Conservation (phyloP, 176 grass and related monocot species). For the Chloris gayana region DNA sequence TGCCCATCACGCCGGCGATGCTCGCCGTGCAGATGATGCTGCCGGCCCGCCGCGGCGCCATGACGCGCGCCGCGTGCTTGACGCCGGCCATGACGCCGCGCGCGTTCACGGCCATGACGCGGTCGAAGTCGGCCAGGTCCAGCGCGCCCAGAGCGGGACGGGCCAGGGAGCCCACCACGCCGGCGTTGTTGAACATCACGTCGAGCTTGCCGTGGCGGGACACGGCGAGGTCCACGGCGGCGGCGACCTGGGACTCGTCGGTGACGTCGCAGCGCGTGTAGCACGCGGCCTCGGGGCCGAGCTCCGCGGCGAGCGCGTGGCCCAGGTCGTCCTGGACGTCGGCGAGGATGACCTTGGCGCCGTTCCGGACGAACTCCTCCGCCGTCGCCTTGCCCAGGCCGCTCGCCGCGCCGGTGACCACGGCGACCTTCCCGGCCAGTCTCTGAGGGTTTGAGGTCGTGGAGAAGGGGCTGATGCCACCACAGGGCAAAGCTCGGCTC, state of each 20-base stretch:
- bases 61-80: constrained; percentile 75
- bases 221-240: constrained; percentile 30
- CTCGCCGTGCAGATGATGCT: constrained; percentile 74
- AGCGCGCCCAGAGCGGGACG: neutral
- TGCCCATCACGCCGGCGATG: constrained; percentile 24
- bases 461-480: neutral
- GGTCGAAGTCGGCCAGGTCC: constrained; percentile 65
- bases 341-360: neutral
- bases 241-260: constrained; percentile 45
- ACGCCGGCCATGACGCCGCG: constrained; percentile 53
- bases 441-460: neutral
- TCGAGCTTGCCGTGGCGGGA: constrained; percentile 34
- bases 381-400: neutral
- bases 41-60: constrained; percentile 43
- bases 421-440: neutral
- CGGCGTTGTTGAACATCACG: constrained; percentile 52
- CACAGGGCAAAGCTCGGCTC: neutral
- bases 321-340: constrained; percentile 48
- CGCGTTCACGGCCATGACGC: constrained; percentile 51
- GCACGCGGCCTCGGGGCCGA: constrained; percentile 5
- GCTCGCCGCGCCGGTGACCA: neutral
- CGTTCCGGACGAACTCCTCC: neutral
- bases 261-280: constrained; percentile 47
- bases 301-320: constrained; percentile 26
- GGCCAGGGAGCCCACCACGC: neutral